Evolutionary conservation across 108 stramenopile species (phyloP), one percentile per base, ranked within the genome.

Genomic region (Craspedostauros australis): DNA sequence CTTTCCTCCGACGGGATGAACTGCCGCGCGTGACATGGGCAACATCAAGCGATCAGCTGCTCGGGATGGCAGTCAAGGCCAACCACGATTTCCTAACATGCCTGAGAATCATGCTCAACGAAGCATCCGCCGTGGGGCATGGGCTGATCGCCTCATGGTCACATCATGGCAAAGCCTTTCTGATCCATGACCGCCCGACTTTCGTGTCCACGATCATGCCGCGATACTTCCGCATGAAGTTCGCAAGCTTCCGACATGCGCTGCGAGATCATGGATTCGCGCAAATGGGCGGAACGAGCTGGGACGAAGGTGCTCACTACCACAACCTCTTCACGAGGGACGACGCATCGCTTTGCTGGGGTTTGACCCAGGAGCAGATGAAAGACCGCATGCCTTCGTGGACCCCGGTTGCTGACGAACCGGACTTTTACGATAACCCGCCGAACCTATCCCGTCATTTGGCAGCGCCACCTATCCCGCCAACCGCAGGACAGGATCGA

Each of bases 241-340:
- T 61, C 9, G 51, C 48, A 2, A 76, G 76, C 52, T 88, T 92
- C 46, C 86, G 86, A 51, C 60, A 86, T 25, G 76, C 88, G 50
- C 68, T 91, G 8, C 83, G 88, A 42, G 64, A 79, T 7, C 75
- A 80, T 46, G 82, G 77, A 24, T 84, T 84, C 57, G 37, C 57
- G 6, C 68, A 73, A 48, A 62, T 80, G 9, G 76, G 72, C 8
- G 54, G 60, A 4, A 50, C 56, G 11, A 74, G 79, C 9, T 39
- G 49, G 25, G 83, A 84, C 50, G 46, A 73, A 30, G 78, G 78
- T 28, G 64, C 58, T 11, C 77, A 84, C 50, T 83, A 76, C 32
- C 77, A 83, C 56, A 75, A 73, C 21, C 29, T 63, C 7, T 83
- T 83, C 46, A 19, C 66, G 23, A 50, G 68, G 3, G 62, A 54